phyloP scores from a whole-genome alignment of 345 rosid species.

The Citrus sinensis region DNA sequence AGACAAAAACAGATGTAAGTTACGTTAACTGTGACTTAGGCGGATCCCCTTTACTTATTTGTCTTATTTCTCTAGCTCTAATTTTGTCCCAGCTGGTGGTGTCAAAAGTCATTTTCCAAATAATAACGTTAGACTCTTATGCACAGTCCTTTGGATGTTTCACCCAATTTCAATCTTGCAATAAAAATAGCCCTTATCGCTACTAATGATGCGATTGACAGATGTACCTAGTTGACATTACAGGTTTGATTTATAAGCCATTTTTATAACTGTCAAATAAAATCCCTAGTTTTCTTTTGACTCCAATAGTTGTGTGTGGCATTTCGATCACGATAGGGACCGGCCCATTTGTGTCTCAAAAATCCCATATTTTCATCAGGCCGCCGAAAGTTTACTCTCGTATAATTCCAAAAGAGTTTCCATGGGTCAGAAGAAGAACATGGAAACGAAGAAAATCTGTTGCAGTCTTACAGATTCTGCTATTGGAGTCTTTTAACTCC shows the following conservation, averaged over 20 bases:
- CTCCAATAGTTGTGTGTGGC: not conserved
- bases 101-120: no score
- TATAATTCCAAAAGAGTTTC: not conserved
- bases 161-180: no score
- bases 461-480: not conserved
- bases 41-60: no score
- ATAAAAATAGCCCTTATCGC: no score
- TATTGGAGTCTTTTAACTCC: not conserved
- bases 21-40: no score
- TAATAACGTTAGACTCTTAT: no score
- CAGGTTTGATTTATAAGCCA: not conserved
- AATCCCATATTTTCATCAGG: not conserved
- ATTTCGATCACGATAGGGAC: not conserved
- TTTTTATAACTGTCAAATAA: not conserved
- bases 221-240: constrained; percentile 10
- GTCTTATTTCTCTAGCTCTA: no score
- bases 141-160: no score
- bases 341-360: not conserved
- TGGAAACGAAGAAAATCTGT: not conserved
- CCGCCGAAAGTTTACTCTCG: constrained; percentile 9
- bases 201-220: not conserved
- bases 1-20: no score
- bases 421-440: not conserved
- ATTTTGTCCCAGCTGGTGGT: no score
- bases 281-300: not conserved